These are phyloP conservation scores for Magnolia changhungtana DNA, from an alignment of 164 flowering plant species.

Conservation along the genomic window DNA sequence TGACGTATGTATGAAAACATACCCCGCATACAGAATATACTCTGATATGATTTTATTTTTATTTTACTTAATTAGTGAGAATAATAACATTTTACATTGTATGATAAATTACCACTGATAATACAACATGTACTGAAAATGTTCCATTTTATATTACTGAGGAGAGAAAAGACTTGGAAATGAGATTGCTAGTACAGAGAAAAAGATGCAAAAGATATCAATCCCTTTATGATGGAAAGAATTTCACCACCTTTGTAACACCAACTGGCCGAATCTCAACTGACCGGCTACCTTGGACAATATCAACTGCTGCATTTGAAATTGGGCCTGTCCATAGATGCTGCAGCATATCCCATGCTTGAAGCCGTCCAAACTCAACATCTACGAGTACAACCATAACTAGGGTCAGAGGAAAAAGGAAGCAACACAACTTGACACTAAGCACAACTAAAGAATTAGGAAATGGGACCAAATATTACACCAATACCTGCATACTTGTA, in stretches of 20 bases:
- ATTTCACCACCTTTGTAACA: conserved; percentile 76
- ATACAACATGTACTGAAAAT: too few relatives aligned
- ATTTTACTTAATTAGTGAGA: too few relatives aligned
- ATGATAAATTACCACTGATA: too few relatives aligned
- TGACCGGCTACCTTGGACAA: conserved; percentile 94
- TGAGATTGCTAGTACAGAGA: neutral
- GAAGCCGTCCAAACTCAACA: conserved; percentile 89
- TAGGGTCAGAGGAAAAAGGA: conserved; percentile 2
- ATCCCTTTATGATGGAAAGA: neutral
- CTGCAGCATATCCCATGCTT: conserved; percentile 95
- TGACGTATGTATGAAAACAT: too few relatives aligned
- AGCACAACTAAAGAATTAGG: neutral
- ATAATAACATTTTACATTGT: too few relatives aligned
- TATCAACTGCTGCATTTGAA: conserved; percentile 95
- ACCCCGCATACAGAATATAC: too few relatives aligned
- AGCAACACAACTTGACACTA: neutral
- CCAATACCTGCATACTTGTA: conserved; percentile 87
- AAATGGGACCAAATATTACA: neutral
- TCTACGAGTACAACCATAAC: conserved; percentile 24
- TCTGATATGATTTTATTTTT: too few relatives aligned
- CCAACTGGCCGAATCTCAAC: conserved; percentile 97
- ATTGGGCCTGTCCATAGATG: conserved; percentile 99
- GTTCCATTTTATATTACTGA: too few relatives aligned
- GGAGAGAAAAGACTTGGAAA: too few relatives aligned
- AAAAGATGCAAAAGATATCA: neutral